Base-by-base conservation (phyloP, 2,329 filamentous ascomycete genomes). In the Gnomoniopsis smithogilvyi region DNA sequence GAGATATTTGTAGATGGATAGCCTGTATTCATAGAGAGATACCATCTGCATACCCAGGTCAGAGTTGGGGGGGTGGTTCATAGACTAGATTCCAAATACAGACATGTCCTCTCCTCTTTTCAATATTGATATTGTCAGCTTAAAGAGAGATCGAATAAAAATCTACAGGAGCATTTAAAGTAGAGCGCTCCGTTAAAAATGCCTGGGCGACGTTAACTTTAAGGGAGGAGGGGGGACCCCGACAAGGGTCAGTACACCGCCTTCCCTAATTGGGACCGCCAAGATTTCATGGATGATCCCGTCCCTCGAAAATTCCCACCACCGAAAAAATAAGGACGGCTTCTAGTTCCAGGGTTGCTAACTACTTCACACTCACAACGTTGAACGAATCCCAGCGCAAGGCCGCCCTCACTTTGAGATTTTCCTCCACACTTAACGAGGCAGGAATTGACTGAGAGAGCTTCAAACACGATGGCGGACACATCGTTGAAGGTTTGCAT, bases 1-100 rank as follows among this genome's bases (percentile, higher is more conserved):
- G 79, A 81, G 91, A 62, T 72, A 65, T 24, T 64, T 86, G 69
- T 84, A 79, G 64, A 33, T 38, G 22, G 24, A 48, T 26, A n/a
- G 19, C 26, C 22, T 34, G 10, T 15, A 4, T 14, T 51, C 50
- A 38, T 38, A 58, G 50, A 21, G 21, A 8, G 36, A 7, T 53
- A 45, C 6, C 52, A 48, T 30, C 8, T 38, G 51, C 45, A 38
- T 52, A n/a, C 33, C 38, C 48, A 47, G n/a, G n/a, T n/a, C n/a
- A 36, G 26, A 38, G 38, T 26, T 51, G 8, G 26, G n/a, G n/a
- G n/a, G n/a, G n/a, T n/a, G n/a, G n/a, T n/a, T n/a, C n/a, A 38
- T 38, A 47, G 30, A 47, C 41, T 22, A 19, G 51, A 54, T n/a
- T 4, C 36, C 36, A 41, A 41, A 11, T 11, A 41, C 36, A 41